Base-by-base conservation (phyloP, 1,284 basidiomycete genomes). In the Pyrrhoderma lamaoense region DNA sequence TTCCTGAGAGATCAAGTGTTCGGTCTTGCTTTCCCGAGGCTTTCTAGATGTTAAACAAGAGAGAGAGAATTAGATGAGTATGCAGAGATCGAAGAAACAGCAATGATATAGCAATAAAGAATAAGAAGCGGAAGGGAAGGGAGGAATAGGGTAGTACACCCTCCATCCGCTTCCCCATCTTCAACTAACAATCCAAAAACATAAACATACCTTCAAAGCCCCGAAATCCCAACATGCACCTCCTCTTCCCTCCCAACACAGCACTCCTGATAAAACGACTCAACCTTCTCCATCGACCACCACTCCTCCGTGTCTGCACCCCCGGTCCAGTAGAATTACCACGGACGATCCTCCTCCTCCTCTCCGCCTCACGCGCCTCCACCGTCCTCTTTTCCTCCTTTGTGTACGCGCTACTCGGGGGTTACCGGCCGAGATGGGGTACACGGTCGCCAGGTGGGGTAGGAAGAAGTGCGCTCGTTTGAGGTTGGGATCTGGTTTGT, bases 381-480 rank as follows among this genome's bases (percentile, higher is more conserved):
- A 79, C 81, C 31, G 74, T 75, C 56, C 72, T 77, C 65, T 86
- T 85, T 69, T 86, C 82, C 53, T 89, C 81, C 67, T 85, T 80
- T 49, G 90, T 72, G 4, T 75, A 76, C 0, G 82, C 80, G 4
- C 79, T 87, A 46, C 79, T 88, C 2, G 90, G 90, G 90, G 89
- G 49, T 85, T 86, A 14, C 80, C 60, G 2, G 85, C 79, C 35
- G 84, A 86, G 63, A 94, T 93, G 0, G 89, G 89, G 63, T 93
- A 95, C 22, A 91, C 81, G 21, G 84, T 89, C 31, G 80, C 80
- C 61, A 93, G 78, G 60, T 85, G 78, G 0, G 88, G 89, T 2
- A 93, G 70, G 57, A 91, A 86, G 62, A 92, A 93, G 59, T 93
- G 88, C 0, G 89, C 89, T 48, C 88, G 72, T 63, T 88, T 92